Evolutionary conservation across 768 basidiomycete genomes (phyloP), one percentile per base, ranked within the genome.

Genomic region (Naganishia kalamii): DNA sequence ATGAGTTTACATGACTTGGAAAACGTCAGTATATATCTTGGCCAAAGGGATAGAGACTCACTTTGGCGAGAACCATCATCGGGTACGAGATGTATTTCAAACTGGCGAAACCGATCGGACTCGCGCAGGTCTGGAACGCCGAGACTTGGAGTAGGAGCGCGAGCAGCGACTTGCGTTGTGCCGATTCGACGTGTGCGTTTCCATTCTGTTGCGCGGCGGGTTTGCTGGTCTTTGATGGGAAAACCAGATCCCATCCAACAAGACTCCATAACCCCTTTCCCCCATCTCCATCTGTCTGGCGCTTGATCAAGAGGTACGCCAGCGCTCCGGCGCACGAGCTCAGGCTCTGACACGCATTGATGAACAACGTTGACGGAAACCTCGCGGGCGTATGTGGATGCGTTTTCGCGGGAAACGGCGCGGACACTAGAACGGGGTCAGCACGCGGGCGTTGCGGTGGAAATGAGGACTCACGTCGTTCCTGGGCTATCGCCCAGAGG

Each of bases 81-180:
- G 96, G 96, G 81, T 97, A 98, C 19, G 92, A 92, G 75, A 99
- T 92, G 80, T 94, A 90, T 27, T 90, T 86, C 46, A 98, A 87
- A 4, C 92, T 86, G 12, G 92, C 88, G 80, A 98, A 98, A 60
- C 94, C 93, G 75, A 98, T 94, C 3, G 94, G 96, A 23, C 92
- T 89, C 1, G 94, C 94, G 41, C 85, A 80, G 43, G 92, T 92
- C 69, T 96, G 90, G 77, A 92, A 87, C 25, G 88, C 74, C 25
- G 93, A 85, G 75, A 91, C 89, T 78, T 90, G 90, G 60, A 91
- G 46, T 19, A 78, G 47, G 11, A 78, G 62, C 2, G 51, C 61
- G 10, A 69, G 69, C 29, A 78, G 50, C 4, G 63, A 69, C 60
- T 69, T 71, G 12, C 64, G 51, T 52, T 37, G 69, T 4, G 68